Evolutionary conservation across 2,329 filamentous ascomycete genomes (phyloP).

Genomic region (Sporothrix pseudoabietina): DNA sequence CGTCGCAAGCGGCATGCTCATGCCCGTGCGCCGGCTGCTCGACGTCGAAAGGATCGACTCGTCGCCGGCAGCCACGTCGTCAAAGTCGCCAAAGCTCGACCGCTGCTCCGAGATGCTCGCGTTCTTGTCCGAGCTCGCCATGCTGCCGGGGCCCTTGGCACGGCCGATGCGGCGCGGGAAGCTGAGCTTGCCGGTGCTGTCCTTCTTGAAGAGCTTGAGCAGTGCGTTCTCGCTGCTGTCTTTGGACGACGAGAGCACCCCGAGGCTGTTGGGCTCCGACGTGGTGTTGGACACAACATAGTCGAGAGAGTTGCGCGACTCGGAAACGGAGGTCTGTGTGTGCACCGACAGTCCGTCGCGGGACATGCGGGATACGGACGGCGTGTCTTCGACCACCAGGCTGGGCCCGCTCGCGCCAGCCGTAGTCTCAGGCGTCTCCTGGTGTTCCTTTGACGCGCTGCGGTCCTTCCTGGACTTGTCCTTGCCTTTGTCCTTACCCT

Average conservation of each 20-base stretch:
- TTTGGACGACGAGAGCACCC: slow-evolving; percentile 47
- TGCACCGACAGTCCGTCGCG: slow-evolving; percentile 60
- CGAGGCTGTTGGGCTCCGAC: slow-evolving; percentile 52
- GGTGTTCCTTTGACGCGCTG: slow-evolving; percentile 38
- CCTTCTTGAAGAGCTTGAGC: slow-evolving; percentile 67
- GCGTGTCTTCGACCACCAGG: slow-evolving; percentile 48
- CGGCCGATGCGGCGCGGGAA: slow-evolving; percentile 55
- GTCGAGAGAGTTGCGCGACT: slow-evolving; percentile 63
- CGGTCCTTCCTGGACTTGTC: slow-evolving; percentile 46
- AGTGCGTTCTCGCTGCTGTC: slow-evolving; percentile 55
- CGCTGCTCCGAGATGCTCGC: slow-evolving; percentile 51
- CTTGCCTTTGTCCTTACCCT: slow-evolving; percentile 45
- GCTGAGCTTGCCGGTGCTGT: slow-evolving; percentile 67
- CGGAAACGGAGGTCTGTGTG: slow-evolving; percentile 60
- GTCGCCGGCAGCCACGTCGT: slow-evolving; percentile 55
- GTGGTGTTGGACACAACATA: slow-evolving; percentile 58
- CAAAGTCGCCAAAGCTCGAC: slow-evolving; percentile 60
- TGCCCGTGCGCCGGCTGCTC: slow-evolving; percentile 37
- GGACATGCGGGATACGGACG: slow-evolving; percentile 57
- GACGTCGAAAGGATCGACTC: slow-evolving; percentile 38
- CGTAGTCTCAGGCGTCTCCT: slow-evolving; percentile 30
- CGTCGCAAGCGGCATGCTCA: slow-evolving; percentile 35
- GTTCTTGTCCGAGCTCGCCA: slow-evolving; percentile 60
- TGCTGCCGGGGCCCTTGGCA: slow-evolving; percentile 57
- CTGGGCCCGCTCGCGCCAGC: slow-evolving; percentile 45